These are phyloP conservation scores for Metahyphopichia silvanorum DNA, from an alignment of 805 yeast species.

Conservation along the genomic window DNA sequence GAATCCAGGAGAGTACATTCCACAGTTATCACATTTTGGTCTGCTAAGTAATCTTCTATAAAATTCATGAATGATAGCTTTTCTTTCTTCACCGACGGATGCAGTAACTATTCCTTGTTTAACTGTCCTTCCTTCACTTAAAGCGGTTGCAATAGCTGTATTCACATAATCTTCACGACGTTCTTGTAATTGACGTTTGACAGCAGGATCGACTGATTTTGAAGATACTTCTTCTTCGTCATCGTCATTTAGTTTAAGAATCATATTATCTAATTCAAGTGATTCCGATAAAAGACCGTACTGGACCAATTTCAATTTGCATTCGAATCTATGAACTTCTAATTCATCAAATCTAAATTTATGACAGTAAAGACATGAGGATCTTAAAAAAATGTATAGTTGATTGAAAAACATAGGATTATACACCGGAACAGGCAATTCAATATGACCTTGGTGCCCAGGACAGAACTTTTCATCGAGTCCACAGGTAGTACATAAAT, in stretches of 20 bases:
- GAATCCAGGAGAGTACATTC: slow-evolving; percentile 89
- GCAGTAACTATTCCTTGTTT: slow-evolving; percentile 75
- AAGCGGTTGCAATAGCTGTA: slow-evolving; percentile 65
- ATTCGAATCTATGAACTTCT: slow-evolving; percentile 73
- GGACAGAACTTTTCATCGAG: slow-evolving; percentile 92
- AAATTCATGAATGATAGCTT: slow-evolving; percentile 65
- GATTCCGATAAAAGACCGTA: slow-evolving; percentile 84
- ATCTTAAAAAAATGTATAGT: slow-evolving; percentile 77
- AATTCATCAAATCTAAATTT: slow-evolving; percentile 65
- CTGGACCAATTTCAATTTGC: slow-evolving; percentile 79
- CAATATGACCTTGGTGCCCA: slow-evolving; percentile 98
- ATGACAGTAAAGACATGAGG: slow-evolving; percentile 88
- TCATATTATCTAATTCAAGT: slow-evolving; percentile 65
- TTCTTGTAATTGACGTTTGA: slow-evolving; percentile 47
- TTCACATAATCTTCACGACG: slow-evolving; percentile 71
- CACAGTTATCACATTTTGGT: slow-evolving; percentile 93
- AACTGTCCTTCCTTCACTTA: slow-evolving; percentile 71
- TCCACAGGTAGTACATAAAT: slow-evolving; percentile 94
- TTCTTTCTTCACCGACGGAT: slow-evolving; percentile 84
- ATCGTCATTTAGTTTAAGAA: slow-evolving; percentile 32
- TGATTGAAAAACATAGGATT: slow-evolving; percentile 94
- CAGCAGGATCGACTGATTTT: slow-evolving; percentile 33
- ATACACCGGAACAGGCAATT: slow-evolving; percentile 91
- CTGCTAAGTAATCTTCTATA: slow-evolving; percentile 70
- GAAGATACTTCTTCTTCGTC: slow-evolving; percentile 45